A percentile compares a stretch with the other conserved stretches of the same genome.
These are phyloP conservation scores for Fusarium piperis DNA, from an alignment of 2,329 filamentous ascomycete genomes.

Conservation along the genomic window DNA sequence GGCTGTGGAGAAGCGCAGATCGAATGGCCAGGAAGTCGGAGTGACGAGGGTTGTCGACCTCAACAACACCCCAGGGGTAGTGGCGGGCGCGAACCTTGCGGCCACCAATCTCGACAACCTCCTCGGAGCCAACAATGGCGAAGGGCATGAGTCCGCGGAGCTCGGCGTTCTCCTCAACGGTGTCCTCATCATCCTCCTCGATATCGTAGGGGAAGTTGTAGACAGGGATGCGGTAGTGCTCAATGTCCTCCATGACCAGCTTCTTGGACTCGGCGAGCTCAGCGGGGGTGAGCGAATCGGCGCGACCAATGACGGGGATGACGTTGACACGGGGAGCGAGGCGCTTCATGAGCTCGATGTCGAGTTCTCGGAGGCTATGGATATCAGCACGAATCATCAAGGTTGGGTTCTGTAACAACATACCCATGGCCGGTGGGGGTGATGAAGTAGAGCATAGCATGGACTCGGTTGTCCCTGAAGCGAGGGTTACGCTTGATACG, in stretches of 20 bases:
- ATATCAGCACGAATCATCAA: slow-evolving; percentile 1
- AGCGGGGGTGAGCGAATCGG: slow-evolving; percentile 94
- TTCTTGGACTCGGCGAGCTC: slow-evolving; percentile 99
- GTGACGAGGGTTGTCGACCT: slow-evolving; percentile 99
- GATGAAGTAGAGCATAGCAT: slow-evolving; percentile 99
- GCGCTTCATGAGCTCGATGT: slow-evolving; percentile 99
- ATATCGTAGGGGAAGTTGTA: slow-evolving; percentile 99
- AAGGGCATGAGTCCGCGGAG: slow-evolving; percentile 98
- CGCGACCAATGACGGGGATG: slow-evolving; percentile 98
- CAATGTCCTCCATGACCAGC: slow-evolving; percentile 99
- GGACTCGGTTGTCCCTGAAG: slow-evolving; percentile 98
- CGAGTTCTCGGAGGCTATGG: slow-evolving; percentile 90
- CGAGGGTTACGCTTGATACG: slow-evolving; percentile 99
- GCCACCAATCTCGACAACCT: slow-evolving; percentile 92
- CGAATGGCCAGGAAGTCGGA: slow-evolving; percentile 98
- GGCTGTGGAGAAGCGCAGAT: slow-evolving; percentile 95
- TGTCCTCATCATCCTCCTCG: slow-evolving; percentile 99
- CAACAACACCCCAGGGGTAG: slow-evolving; percentile 98
- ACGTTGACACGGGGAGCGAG: slow-evolving; percentile 98
- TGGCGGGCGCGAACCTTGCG: slow-evolving; percentile 93
- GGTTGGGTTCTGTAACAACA: slow-evolving; percentile 39
- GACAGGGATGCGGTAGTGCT: slow-evolving; percentile 98
- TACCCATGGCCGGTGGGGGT: slow-evolving; percentile 96
- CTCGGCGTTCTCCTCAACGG: slow-evolving; percentile 98
- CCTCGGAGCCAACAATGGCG: slow-evolving; percentile 97